These are phyloP conservation scores for Pseudogymnoascus sp. DNA, from an alignment of 2,329 filamentous ascomycete species.

Conservation along the genomic window DNA sequence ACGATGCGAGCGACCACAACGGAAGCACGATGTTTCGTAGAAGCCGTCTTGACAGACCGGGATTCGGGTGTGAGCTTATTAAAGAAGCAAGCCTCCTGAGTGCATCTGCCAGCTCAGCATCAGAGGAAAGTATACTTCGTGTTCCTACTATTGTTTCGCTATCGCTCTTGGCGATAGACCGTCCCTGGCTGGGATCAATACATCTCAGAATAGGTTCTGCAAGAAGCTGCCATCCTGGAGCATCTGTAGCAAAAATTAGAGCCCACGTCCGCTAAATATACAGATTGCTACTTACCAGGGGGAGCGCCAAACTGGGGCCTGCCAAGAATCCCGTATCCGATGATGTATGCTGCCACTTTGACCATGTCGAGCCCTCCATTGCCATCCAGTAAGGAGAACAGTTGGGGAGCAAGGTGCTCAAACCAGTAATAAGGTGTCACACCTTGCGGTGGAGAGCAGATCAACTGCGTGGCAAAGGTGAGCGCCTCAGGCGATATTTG, in stretches of 20 bases:
- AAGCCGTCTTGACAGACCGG: slow-evolving; percentile 55
- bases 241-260: slow-evolving; percentile 31
- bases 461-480: slow-evolving; percentile 52
- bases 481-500: slow-evolving; percentile 63
- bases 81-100: slow-evolving; percentile 50
- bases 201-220: slow-evolving; percentile 48
- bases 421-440: slow-evolving; percentile 50
- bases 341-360: slow-evolving; percentile 53
- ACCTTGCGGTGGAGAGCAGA: slow-evolving; percentile 51
- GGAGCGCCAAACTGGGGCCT: slow-evolving; percentile 54
- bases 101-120: slow-evolving; percentile 41
- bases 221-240: slow-evolving; percentile 55
- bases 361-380: slow-evolving; percentile 48
- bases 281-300: slow-evolving; percentile 37
- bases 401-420: slow-evolving; percentile 49
- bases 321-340: slow-evolving; percentile 60
- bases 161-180: background rate
- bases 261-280: background rate
- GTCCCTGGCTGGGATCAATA: slow-evolving; percentile 37
- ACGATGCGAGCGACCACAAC: slow-evolving; percentile 55
- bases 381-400: slow-evolving; percentile 56
- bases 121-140: slow-evolving; percentile 38
- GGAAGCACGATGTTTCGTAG: slow-evolving; percentile 51
- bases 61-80: slow-evolving; percentile 57
- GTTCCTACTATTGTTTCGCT: slow-evolving; percentile 35